Percentiles rank a stretch among this genome's conserved stretches.
phyloP scores from a whole-genome alignment of 768 basidiomycete species.

The Clitopilus hobsonii region DNA sequence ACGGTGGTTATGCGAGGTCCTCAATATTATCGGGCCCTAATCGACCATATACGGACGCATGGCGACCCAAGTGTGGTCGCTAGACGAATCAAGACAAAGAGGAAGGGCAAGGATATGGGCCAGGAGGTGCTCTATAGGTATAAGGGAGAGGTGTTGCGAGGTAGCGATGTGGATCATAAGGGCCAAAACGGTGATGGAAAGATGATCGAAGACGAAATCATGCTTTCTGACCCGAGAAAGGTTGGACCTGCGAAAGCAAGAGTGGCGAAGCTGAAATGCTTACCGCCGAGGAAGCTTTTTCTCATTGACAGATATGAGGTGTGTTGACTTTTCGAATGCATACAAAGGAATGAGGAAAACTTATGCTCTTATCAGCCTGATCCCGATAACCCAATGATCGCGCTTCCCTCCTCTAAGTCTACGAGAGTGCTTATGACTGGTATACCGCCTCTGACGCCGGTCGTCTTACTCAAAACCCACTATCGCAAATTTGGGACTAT shows the following conservation, averaged over 20 bases:
- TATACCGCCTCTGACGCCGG: constrained; percentile 69
- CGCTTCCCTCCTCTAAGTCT: no score
- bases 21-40: constrained; percentile 30
- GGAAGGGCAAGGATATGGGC: constrained; percentile 66
- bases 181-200: constrained; percentile 10
- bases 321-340: constrained; percentile 6
- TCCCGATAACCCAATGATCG: constrained; percentile 60
- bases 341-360: not conserved
- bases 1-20: not conserved
- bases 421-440: constrained; percentile 68
- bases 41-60: constrained; percentile 34
- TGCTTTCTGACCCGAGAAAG: constrained; percentile 52
- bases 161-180: constrained; percentile 15
- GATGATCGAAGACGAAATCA: constrained; percentile 30
- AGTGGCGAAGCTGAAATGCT: not conserved
- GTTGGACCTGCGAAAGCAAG: constrained; percentile 19
- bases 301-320: constrained; percentile 58
- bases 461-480: constrained; percentile 57
- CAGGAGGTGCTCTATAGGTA: constrained; percentile 42
- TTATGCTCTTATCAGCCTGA: constrained; percentile 59
- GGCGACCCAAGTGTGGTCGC: constrained; percentile 20
- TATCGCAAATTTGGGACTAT: constrained; percentile 63
- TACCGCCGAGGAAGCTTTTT: constrained; percentile 27
- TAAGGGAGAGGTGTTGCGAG: constrained; percentile 50
- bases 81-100: constrained; percentile 56